phyloP scores from a whole-genome alignment of 192 early-diverging fungal genomes.

The Backusella tuberculispora region DNA sequence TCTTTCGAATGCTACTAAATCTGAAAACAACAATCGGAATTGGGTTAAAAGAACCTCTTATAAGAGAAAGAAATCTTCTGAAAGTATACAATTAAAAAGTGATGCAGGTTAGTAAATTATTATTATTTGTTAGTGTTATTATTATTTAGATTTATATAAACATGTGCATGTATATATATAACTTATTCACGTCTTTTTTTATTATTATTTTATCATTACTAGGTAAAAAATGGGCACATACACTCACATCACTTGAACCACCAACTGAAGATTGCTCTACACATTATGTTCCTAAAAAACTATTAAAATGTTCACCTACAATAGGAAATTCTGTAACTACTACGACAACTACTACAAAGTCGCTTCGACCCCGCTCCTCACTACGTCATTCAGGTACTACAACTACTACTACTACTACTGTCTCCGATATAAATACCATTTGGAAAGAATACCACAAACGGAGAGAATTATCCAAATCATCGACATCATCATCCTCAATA shows the following conservation, averaged over 20 bases:
- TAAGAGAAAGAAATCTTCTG: background rate
- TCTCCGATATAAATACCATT: conserved; percentile 6
- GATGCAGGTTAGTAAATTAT: conserved; percentile 18
- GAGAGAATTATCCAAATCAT: background rate
- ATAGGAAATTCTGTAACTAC: no score
- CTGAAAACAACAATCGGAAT: background rate
- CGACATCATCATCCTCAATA: background rate
- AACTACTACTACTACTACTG: background rate
- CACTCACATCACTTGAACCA: conserved; percentile 8
- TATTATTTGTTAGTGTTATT: background rate
- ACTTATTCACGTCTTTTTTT: background rate
- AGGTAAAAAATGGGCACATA: conserved; percentile 16
- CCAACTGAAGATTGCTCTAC: conserved; percentile 13
- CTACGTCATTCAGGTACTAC: background rate
- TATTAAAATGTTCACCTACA: conserved; percentile 9
- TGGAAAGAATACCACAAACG: conserved; percentile 22
- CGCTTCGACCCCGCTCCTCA: background rate
- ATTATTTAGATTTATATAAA: background rate
- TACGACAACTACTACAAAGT: background rate
- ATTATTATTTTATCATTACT: no score
- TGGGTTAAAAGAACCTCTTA: background rate
- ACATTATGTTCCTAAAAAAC: conserved; percentile 17
- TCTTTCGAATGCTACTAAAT: no score
- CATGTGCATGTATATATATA: background rate
- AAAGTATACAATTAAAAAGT: conserved; percentile 25